Conservation (phyloP, 768 basidiomycete species). For the Auriscalpium orientale region DNA sequence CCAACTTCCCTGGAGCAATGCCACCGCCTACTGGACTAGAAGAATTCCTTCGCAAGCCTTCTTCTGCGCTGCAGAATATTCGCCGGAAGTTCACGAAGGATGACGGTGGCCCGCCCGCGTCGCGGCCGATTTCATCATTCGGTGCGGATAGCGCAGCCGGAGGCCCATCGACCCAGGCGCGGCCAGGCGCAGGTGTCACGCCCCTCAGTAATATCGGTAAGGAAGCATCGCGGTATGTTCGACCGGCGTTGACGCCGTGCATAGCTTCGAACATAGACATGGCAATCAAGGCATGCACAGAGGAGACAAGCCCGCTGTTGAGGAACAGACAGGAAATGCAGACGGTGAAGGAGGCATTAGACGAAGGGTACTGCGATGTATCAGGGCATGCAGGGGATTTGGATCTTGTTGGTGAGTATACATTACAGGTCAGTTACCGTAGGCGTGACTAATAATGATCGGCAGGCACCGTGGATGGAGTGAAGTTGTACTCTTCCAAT, state of each 20-base stretch:
- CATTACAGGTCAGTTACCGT: not conserved
- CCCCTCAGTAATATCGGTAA: conserved; percentile 38
- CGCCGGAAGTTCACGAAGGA: not conserved
- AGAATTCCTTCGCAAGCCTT: conserved; percentile 2
- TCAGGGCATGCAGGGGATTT: conserved; percentile 59
- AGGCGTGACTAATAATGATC: not conserved
- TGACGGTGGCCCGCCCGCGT: not conserved
- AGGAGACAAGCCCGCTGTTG: conserved; percentile 55
- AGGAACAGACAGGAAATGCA: conserved; percentile 63
- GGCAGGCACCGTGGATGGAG: conserved; percentile 3
- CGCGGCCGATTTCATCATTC: not conserved
- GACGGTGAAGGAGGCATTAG: conserved; percentile 62
- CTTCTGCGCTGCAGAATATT: conserved; percentile 3
- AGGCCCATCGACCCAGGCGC: conserved; percentile 6
- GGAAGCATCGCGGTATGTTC: conserved; percentile 5
- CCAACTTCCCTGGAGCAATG: not conserved
- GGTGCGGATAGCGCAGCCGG: not conserved
- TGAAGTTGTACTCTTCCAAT: not conserved
- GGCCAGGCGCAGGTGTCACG: conserved; percentile 24
- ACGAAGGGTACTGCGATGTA: conserved; percentile 79
- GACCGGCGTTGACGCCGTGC: not conserved
- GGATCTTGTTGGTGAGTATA: conserved; percentile 45
- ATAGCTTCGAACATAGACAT: conserved; percentile 27
- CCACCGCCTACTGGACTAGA: conserved; percentile 8
- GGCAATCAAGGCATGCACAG: conserved; percentile 65